Evolutionary conservation across 805 yeast genomes (phyloP).

Genomic region (Yamadazyma endophytica): DNA sequence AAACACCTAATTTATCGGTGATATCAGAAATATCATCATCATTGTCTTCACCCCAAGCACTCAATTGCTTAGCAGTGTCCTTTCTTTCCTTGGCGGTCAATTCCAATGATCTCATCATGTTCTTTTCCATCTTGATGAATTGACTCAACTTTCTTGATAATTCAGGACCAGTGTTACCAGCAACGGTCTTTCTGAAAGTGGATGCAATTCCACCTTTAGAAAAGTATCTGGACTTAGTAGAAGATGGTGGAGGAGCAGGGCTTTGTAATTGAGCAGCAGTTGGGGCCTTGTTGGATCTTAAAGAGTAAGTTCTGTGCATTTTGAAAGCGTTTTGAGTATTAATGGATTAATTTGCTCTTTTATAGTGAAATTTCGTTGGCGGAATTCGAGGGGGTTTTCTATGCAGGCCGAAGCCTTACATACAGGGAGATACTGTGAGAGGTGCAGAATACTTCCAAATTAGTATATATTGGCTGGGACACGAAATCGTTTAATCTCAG

Average conservation of each 20-base stretch:
- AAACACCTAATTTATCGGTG: constrained; percentile 82
- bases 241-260: constrained; percentile 93
- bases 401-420: no score
- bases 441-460: no score
- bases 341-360: no score
- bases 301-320: constrained; percentile 98
- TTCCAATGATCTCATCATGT: constrained; percentile 75
- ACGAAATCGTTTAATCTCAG: no score
- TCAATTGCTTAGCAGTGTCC: constrained; percentile 77
- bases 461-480: no score
- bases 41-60: constrained; percentile 83
- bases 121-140: constrained; percentile 77
- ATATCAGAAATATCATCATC: constrained; percentile 85
- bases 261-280: constrained; percentile 92
- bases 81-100: constrained; percentile 73
- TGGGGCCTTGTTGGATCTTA: constrained; percentile 94
- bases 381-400: no score
- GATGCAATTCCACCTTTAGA: constrained; percentile 72
- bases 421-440: no score
- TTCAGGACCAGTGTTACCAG: constrained; percentile 80
- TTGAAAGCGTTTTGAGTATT: no score
- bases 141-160: constrained; percentile 69
- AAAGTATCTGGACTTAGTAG: constrained; percentile 86
- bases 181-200: constrained; percentile 64
- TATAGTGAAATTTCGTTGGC: no score